Conservation (phyloP, 2,329 filamentous ascomycete species). For the Microsporum ferrugineum region DNA sequence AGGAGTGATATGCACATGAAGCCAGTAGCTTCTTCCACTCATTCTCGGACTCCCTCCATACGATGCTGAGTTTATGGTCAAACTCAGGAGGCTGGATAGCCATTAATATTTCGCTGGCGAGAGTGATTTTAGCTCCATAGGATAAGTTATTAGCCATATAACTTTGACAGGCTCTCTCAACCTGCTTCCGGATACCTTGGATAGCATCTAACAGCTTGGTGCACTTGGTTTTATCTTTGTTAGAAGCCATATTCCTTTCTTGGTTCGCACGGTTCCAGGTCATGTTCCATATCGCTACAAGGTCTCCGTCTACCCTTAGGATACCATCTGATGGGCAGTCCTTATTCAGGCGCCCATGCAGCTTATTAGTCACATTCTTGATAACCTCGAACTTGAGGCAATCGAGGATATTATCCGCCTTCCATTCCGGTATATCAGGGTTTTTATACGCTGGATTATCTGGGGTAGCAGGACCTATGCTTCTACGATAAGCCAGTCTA, state of each 20-base stretch:
- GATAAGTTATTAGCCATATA: background rate
- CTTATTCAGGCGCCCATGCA: slow-evolving; percentile 24
- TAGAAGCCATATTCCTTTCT: background rate
- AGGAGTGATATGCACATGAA: slow-evolving; percentile 26
- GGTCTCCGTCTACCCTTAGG: slow-evolving; percentile 24
- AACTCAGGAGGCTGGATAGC: slow-evolving; percentile 23
- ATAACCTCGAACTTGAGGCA: slow-evolving; percentile 35
- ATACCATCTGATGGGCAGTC: slow-evolving; percentile 18
- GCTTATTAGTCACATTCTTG: slow-evolving; percentile 19
- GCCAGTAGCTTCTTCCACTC: slow-evolving; percentile 30
- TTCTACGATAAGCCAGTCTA: slow-evolving; percentile 29
- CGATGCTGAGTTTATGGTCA: slow-evolving; percentile 25
- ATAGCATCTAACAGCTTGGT: slow-evolving; percentile 15
- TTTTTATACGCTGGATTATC: slow-evolving; percentile 31
- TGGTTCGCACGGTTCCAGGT: slow-evolving; percentile 16
- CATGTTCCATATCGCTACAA: slow-evolving; percentile 25
- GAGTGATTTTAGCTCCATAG: slow-evolving; percentile 19
- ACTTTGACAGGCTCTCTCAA: slow-evolving; percentile 13
- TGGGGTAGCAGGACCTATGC: slow-evolving; percentile 16
- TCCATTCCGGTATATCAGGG: slow-evolving; percentile 12
- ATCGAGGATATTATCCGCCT: slow-evolving; percentile 33
- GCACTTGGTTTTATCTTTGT: background rate
- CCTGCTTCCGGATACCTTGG: slow-evolving; percentile 13
- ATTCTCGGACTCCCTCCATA: slow-evolving; percentile 24
- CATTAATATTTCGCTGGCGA: slow-evolving; percentile 21